Evolutionary conservation across 2,329 filamentous ascomycete species (phyloP).

Genomic region (Orbilia javanica): DNA sequence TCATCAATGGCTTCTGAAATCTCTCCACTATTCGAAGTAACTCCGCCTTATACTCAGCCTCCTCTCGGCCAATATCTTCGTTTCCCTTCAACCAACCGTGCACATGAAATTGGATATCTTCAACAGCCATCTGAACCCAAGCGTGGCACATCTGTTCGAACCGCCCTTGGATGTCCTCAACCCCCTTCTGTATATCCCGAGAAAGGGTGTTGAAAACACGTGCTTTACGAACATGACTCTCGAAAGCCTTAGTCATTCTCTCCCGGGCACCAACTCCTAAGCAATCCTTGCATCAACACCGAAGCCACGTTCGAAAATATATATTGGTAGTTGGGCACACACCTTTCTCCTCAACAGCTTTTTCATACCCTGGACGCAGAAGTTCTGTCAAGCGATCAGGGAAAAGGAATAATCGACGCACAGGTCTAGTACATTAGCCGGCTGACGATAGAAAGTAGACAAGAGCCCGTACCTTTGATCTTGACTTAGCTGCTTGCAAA

Average conservation of each 20-base stretch:
- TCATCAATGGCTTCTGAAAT: background rate
- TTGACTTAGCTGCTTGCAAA: background rate
- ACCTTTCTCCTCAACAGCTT: slow-evolving; percentile 10
- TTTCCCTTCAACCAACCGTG: background rate
- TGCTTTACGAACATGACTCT: background rate
- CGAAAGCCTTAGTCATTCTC: slow-evolving; percentile 7
- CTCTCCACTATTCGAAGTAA: slow-evolving; percentile 3
- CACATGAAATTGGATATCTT: background rate
- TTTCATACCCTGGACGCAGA: background rate
- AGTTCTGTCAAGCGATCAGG: background rate
- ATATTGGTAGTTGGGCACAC: background rate
- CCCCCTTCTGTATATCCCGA: background rate
- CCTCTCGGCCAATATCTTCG: background rate
- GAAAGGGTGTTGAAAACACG: background rate
- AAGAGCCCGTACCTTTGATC: background rate
- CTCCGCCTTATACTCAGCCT: background rate
- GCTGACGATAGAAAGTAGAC: background rate
- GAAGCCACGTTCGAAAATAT: background rate
- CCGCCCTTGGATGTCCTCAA: background rate
- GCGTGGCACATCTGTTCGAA: background rate
- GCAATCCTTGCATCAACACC: background rate
- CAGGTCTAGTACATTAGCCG: background rate
- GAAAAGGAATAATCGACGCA: background rate
- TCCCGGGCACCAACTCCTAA: background rate
- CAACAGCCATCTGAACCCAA: background rate